These are phyloP conservation scores for Plasmodium adleri DNA, from an alignment of 169 alveolate species.

Conservation along the genomic window DNA sequence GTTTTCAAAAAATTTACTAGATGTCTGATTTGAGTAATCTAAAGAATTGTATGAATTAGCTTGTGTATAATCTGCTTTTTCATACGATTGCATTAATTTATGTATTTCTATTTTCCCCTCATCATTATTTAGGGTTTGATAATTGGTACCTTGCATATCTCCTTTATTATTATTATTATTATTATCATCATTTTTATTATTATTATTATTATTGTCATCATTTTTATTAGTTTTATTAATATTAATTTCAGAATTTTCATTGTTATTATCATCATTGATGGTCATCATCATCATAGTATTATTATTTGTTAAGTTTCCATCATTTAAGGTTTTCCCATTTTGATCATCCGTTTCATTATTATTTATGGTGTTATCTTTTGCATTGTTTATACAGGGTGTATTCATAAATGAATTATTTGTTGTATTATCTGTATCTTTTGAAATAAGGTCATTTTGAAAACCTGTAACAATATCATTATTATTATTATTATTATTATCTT, in stretches of 20 bases:
- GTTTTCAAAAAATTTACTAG: too few relatives aligned
- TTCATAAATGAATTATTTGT: too few relatives aligned
- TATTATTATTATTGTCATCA: neutral
- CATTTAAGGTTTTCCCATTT: neutral
- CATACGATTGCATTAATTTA: neutral
- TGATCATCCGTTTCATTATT: too few relatives aligned
- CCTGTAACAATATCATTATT: too few relatives aligned
- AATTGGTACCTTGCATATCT: neutral
- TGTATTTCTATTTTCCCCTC: neutral
- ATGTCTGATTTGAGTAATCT: conserved; percentile 4
- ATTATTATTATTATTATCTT: neutral
- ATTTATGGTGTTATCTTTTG: too few relatives aligned
- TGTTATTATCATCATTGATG: too few relatives aligned
- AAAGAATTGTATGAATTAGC: neutral
- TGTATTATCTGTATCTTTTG: too few relatives aligned
- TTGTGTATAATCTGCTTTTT: neutral
- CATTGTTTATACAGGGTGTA: too few relatives aligned
- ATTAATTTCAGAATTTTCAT: too few relatives aligned
- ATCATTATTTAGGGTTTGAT: neutral
- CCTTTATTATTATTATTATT: neutral
- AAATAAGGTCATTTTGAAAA: too few relatives aligned
- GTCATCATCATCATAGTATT: too few relatives aligned
- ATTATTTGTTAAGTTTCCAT: neutral
- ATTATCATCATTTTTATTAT: neutral
- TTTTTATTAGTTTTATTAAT: neutral